phyloP scores from a whole-genome alignment of 1,284 basidiomycete genomes.

The Neolentinus lepideus region DNA sequence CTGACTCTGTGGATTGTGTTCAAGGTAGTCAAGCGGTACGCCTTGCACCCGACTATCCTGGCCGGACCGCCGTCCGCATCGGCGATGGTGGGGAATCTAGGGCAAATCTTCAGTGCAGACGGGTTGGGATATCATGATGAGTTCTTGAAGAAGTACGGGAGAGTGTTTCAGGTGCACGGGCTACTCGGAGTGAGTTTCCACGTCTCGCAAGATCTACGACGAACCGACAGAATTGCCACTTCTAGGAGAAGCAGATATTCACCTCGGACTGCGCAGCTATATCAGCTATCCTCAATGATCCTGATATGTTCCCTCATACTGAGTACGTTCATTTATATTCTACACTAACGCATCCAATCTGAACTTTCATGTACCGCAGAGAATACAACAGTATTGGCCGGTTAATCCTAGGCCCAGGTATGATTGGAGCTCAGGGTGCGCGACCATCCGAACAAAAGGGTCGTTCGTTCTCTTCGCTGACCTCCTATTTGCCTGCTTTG shows the following conservation, averaged over 20 bases:
- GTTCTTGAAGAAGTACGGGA: background rate
- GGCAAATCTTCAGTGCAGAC: background rate
- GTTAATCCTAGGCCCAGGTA: background rate
- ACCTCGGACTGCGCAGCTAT: background rate
- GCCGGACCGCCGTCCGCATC: background rate
- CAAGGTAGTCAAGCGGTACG: no score
- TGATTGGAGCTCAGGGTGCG: background rate
- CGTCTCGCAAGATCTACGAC: no score
- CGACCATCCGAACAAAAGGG: background rate
- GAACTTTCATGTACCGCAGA: background rate
- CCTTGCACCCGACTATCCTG: background rate
- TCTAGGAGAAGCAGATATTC: background rate
- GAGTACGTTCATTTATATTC: background rate
- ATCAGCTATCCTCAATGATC: background rate
- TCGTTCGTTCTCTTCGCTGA: no score
- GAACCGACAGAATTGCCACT: no score
- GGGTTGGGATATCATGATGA: background rate
- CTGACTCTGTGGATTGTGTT: no score
- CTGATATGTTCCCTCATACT: background rate
- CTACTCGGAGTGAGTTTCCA: background rate
- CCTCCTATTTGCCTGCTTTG: no score
- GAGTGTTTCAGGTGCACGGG: background rate
- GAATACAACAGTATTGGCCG: background rate
- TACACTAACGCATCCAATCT: background rate
- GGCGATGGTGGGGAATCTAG: background rate